Evolutionary conservation across 768 basidiomycete genomes (phyloP), one percentile per base, ranked within the genome.

Genomic region (Termitomyces sp.): DNA sequence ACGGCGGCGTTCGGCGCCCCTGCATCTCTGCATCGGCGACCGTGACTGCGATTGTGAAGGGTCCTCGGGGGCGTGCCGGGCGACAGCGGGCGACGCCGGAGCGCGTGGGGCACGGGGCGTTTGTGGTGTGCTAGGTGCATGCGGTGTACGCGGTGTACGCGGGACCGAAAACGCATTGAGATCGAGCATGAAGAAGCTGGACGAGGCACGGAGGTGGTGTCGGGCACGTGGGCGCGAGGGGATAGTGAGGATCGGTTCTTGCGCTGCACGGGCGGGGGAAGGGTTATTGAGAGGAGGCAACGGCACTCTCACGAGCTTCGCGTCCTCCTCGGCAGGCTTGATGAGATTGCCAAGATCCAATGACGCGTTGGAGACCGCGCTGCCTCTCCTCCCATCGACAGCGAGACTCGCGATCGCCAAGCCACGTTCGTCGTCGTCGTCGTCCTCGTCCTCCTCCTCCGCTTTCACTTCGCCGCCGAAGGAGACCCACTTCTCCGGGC

Each of bases 271-370:
- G 20, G n/a, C 20, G 12, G n/a, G 20, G 13, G 44, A 24, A 14
- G 44, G 69, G 6, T 68, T 74, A 9, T 26, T 28, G 18, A 32
- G 61, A 20, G 57, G 30, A 14, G 59, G 18, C 24, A 56, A 24
- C 1, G 57, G 57, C 0, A 62, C 61, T 16, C 62, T 61, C 60
- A 66, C 65, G 43, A 60, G 2, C 10, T 56, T 44, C 18, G 70
- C 70, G 46, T 73, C 70, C 3, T 66, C 64, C 18, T 69, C 68
- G 0, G 62, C 66, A 6, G 60, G 64, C 43, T 77, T 74, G 60
- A 85, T 72, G 33, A 82, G 67, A 61, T 78, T 77, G 16, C 70
- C 72, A 5, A 80, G 77, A 53, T 83, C 80, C 44, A 85, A 69
- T 51, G 82, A 81, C 16, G 26, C 43, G 7, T 80, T 79, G 0